Base-by-base conservation (phyloP, 371 early-diverging fungal species). In the Phascolomyces articulosus region DNA sequence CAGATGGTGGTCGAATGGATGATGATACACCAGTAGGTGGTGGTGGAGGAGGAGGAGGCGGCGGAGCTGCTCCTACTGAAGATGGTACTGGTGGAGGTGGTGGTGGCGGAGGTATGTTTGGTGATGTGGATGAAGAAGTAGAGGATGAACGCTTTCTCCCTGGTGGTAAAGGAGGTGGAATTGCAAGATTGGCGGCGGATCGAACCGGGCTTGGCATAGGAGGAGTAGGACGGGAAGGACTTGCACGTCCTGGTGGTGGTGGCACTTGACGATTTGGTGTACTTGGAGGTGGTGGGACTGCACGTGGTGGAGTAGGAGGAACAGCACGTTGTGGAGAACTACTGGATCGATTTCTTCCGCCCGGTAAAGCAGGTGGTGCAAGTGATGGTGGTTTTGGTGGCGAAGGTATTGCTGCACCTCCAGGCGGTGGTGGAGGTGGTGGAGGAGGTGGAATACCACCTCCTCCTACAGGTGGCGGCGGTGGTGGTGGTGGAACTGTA, bases 321-420 rank as follows among this genome's bases (percentile, higher is more conserved):
- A 80, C 58, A 18, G 78, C 72, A 47, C 76, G 24, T 53, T 75
- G 78, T n/a, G 81, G 81, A 31, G 81, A 78, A 21, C 81, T 80
- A 23, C 67, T 74, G 7, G 81, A 77, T 55, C 78, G 68, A 4
- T 74, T 55, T 60, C 81, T 65, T 6, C 81, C 78, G 27, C 81
- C 78, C 27, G 77, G 71, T n/a, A 71, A 27, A 38, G 74, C 41
- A 10, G 81, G 70, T 23, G 81, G 70, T 26, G 56, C 65, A 20
- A 72, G 53, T n/a, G 44, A 44, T 60, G 66, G 62, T 55, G 67
- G 64, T 55, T 64, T 65, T 15, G 75, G 63, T 18, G 70, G 67
- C 23, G 71, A 60, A 7, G 72, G 58, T 1, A 70, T 48, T 49
- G 69, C 56, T n/a, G 71, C n/a, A 23, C 34, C 16, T 40, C 34